phyloP scores from a whole-genome alignment of 73 alveolate species.

The Paramecium sonneborni region DNA sequence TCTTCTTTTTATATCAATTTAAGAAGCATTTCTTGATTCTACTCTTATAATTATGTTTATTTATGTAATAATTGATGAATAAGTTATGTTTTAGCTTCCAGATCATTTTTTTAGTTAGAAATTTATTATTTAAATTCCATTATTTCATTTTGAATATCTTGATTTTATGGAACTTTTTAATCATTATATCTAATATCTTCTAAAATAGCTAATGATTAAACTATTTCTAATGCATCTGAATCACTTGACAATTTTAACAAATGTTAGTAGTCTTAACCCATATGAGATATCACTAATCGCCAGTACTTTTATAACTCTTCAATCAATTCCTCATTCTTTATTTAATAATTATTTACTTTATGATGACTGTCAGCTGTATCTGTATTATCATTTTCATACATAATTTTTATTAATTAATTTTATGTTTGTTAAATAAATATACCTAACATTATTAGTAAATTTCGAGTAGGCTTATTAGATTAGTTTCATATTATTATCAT shows the following conservation, averaged over 20 bases:
- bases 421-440: background rate
- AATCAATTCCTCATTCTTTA: slow-evolving; percentile 18
- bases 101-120: background rate
- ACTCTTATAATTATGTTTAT: background rate
- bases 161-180: background rate
- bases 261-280: background rate
- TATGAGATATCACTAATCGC: background rate
- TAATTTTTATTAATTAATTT: background rate
- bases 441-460: background rate
- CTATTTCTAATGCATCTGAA: slow-evolving; percentile 21
- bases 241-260: background rate
- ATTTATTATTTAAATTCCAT: background rate
- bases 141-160: background rate
- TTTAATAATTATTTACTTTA: background rate
- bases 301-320: slow-evolving; percentile 36
- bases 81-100: background rate
- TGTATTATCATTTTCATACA: slow-evolving; percentile 32
- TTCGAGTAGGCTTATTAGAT: background rate
- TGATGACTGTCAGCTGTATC: slow-evolving; percentile 45
- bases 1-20: background rate
- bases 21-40: background rate
- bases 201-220: background rate
- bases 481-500: background rate
- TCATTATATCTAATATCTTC: background rate
- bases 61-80: background rate